phyloP scores from a whole-genome alignment of 2,329 filamentous ascomycete genomes.

The Verruconis gallopava region DNA sequence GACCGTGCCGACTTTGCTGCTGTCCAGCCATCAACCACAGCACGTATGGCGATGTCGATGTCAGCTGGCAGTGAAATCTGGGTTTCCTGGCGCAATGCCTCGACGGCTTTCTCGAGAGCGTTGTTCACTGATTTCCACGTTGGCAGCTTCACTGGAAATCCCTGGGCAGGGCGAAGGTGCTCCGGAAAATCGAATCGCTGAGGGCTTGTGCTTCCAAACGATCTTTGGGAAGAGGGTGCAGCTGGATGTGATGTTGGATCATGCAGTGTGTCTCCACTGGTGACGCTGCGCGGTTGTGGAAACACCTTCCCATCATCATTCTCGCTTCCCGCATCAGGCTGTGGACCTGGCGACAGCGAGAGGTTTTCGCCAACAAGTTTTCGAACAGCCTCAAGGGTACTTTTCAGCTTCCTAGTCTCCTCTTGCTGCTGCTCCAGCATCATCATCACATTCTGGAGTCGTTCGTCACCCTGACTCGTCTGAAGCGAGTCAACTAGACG shows the following conservation, averaged over 20 bases:
- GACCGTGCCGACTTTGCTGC: neutral
- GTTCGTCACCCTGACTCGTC: neutral
- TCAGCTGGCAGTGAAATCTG: neutral
- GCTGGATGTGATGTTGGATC: neutral
- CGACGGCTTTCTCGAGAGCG: neutral
- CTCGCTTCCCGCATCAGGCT: neutral
- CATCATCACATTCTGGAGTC: neutral
- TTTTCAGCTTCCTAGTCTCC: neutral
- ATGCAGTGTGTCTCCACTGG: neutral
- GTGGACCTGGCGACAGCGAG: neutral
- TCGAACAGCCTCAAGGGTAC: neutral
- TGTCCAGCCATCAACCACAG: neutral
- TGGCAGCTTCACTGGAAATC: neutral
- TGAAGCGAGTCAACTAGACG: neutral
- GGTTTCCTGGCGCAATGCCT: neutral
- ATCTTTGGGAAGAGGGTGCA: neutral
- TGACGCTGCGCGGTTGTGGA: neutral
- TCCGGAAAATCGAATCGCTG: neutral
- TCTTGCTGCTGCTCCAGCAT: neutral
- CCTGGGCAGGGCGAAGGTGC: neutral
- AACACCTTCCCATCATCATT: neutral
- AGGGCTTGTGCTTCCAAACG: neutral
- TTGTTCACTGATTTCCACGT: neutral
- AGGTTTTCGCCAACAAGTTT: neutral
- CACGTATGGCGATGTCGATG: neutral